Base-by-base conservation (phyloP, 2,329 filamentous ascomycete species). In the Penicillium sp. region DNA sequence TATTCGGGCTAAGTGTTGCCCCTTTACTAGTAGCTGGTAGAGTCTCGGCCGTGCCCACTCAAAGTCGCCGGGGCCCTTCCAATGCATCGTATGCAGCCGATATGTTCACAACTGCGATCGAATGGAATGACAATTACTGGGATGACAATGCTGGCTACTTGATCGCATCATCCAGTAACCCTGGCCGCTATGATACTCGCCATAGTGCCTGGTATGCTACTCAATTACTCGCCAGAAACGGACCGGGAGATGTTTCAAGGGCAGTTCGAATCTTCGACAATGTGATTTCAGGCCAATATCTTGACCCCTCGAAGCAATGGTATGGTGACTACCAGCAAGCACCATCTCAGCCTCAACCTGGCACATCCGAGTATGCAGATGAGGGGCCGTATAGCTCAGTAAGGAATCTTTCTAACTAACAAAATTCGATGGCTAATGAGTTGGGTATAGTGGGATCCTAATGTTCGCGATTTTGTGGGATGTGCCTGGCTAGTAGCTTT, bases 191-290 rank as follows among this genome's bases (percentile, higher is more conserved):
- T 32, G 59, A 62, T 34, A 55, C 44, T 36, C 53, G 59, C 2
- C 54, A 54, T 15, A 50, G 49, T 2, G 59, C 50, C 4, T 62
- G 59, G 59, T 62, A 62, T 53, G 56, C 59, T 5, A 52, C 54
- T 13, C 53, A 56, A 27, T 27, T 62, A 17, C 44, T 62, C 9
- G 56, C 56, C 1, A 50, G 59, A 9, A 62, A 62, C 10, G 48
- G 37, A 21, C 45, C 33, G 3, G 54, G 49, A 4, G 59, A 62
- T 46, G 51, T 57, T 21, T 51, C 36, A 12, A 49, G 49, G 32
- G 59, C 59, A 7, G 18, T 62, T 12, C 54, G 56, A 3, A 62
- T 62, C 17, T 52, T 62, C 21, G 48, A 57, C 29, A 59, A 61
- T 46, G 52, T 62, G 10, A 61, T 59, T 23, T 42, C 51, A 4